phyloP scores from a whole-genome alignment of 257 asterid genomes.

The Marsdenia floribunda region DNA sequence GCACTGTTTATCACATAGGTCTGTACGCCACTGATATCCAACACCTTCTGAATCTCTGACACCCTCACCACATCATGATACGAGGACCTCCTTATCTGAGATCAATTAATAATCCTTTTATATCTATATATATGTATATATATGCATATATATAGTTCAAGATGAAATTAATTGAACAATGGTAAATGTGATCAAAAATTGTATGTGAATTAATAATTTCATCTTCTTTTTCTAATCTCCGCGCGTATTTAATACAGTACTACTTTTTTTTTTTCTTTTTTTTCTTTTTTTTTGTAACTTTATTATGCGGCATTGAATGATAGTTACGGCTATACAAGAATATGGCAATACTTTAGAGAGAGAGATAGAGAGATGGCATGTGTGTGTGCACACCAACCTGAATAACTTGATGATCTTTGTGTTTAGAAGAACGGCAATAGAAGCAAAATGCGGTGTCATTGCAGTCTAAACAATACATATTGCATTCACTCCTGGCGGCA shows the following conservation, averaged over 20 bases:
- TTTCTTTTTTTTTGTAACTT: background rate
- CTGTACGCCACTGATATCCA: constrained; percentile 86
- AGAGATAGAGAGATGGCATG: background rate
- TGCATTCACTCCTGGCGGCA: constrained; percentile 81
- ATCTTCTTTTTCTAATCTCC: too few relatives aligned
- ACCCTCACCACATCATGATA: constrained; percentile 97
- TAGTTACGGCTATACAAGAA: background rate
- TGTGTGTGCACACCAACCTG: constrained; percentile 61
- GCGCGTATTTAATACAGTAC: background rate
- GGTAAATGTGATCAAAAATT: background rate
- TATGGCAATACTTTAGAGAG: background rate
- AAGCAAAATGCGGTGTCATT: constrained; percentile 64
- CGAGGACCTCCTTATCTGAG: constrained; percentile 87
- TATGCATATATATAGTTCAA: too few relatives aligned
- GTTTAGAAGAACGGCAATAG: constrained; percentile 80
- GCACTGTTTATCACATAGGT: constrained; percentile 96
- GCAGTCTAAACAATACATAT: constrained; percentile 87
- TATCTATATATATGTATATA: too few relatives aligned
- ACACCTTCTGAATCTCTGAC: constrained; percentile 83
- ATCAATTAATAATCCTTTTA: too few relatives aligned
- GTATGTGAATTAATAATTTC: background rate
- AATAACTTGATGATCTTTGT: constrained; percentile 85
- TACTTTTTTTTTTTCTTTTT: too few relatives aligned
- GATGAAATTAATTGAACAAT: background rate
- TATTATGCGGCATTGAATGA: constrained; percentile 8